Base-by-base conservation (phyloP, 768 basidiomycete species). In the Galerina marginata region DNA sequence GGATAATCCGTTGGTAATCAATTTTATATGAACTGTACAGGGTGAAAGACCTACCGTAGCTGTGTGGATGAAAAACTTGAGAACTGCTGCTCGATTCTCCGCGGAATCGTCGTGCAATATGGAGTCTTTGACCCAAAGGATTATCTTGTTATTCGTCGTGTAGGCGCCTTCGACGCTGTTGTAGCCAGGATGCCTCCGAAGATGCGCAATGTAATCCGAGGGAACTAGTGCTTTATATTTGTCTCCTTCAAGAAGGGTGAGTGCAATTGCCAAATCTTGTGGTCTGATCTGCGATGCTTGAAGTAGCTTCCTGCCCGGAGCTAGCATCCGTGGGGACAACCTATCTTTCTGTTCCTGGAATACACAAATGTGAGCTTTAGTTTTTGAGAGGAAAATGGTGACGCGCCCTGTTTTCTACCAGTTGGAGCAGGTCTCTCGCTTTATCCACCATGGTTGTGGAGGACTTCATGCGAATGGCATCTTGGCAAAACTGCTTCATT, bases 191-290 rank as follows among this genome's bases (percentile, higher is more conserved):
- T 68, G 66, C 29, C 65, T 68, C 39, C 71, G 63, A 14, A 81
- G 68, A 64, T 82, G 75, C 15, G 71, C 71, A 42, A 83, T 74
- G 49, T 79, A 83, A 65, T 82, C 81, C 4, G 74, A 72, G 0
- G 80, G 75, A 40, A 72, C 67, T 15, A 83, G 74, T 20, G 71
- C 65, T 16, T 65, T 67, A 62, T 78, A 82, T 52, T 65, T 70
- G 56, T 81, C 78, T 15, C 79, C 77, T 65, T 83, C 82, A 10
- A 82, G 68, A 10, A 81, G 63, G 2, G 81, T 75, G 11, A 83
- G 73, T 1, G 76, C 80, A 46, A 76, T 72, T 2, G 82, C 83
- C 4, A 83, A 72, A 60, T 79, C 78, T 9, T 66, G 58, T 1
- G 81, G 79, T 10, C 65, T 68, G 45, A 81, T 71, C 38, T 79